Base-by-base conservation (phyloP, 2,329 filamentous ascomycete genomes). In the Pyricularia pennisetigena region DNA sequence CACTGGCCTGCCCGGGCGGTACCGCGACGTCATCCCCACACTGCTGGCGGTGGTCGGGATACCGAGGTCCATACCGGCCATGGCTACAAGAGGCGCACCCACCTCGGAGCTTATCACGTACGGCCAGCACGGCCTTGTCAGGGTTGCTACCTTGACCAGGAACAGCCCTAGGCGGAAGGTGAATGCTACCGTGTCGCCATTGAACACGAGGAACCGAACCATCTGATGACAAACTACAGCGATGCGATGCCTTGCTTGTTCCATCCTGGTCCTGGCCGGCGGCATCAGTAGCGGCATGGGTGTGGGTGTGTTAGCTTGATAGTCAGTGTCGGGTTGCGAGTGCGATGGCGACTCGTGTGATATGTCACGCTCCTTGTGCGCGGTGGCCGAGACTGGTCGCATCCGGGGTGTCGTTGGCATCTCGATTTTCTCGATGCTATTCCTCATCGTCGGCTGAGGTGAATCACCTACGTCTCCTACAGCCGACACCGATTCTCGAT, bases 101-200 rank as follows among this genome's bases (percentile, higher is more conserved):
- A 93, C 78, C 76, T 85, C 85, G 7, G 86, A 80, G 63, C 85
- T 88, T n/a, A 86, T 82, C 62, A 88, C 87, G 69, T 88, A 88
- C 0, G 93, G 93, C 75, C 87, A 87, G 76, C 93, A 97, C 0
- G 89, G 85, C 64, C 84, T 82, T 2, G 85, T 82, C 10, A 95
- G 78, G 0, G 87, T 86, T 14, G 84, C 78, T 9, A 93, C 78
- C 76, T 97, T 97, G 66, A 84, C 71, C 6, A 90, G 75, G 72
- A 97, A 94, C 0, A 94, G 72, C 0, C 77, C 72, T 2, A 92
- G 77, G 65, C 89, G 88, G 24, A 85, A 71, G 5, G 79, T 67
- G 65, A 77, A 76, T 76, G 77, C 73, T 70, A 77, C 71, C 5
- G 74, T 73, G 26, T 74, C 75, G 7, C 71, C 72, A 70, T 79